phyloP scores from a whole-genome alignment of 345 rosid genomes.

The Salix purpurea region DNA sequence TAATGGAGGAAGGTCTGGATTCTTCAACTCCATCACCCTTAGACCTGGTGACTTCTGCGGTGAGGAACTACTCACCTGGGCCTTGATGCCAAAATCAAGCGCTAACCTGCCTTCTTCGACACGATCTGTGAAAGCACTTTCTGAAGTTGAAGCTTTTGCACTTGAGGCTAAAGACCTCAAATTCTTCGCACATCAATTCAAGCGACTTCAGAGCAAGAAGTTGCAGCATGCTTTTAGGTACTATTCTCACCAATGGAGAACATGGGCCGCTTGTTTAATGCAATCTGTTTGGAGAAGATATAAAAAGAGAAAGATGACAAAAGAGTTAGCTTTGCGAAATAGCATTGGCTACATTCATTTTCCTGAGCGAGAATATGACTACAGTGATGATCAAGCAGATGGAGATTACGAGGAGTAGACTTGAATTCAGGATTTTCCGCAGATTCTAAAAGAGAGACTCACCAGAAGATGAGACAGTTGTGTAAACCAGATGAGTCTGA shows the following conservation, averaged over 20 bases:
- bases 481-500: not conserved
- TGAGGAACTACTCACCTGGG: constrained; percentile 88
- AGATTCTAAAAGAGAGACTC: constrained; percentile 43
- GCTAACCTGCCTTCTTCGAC: constrained; percentile 67
- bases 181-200: constrained; percentile 74
- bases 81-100: constrained; percentile 45
- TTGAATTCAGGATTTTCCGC: constrained; percentile 67
- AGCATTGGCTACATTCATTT: constrained; percentile 25
- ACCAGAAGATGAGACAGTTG: not conserved
- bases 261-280: constrained; percentile 76
- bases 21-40: constrained; percentile 70
- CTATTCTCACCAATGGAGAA: constrained; percentile 89
- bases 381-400: constrained; percentile 2
- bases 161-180: constrained; percentile 70
- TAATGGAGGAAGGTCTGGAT: constrained; percentile 74
- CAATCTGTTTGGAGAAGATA: constrained; percentile 73
- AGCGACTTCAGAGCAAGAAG: constrained; percentile 77
- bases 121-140: constrained; percentile 51
- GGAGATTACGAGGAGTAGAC: not conserved
- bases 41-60: constrained; percentile 81
- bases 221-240: constrained; percentile 91
- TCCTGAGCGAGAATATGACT: constrained; percentile 12
- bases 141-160: constrained; percentile 77
- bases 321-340: constrained; percentile 64
- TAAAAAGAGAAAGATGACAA: constrained; percentile 52